Base-by-base conservation (phyloP, 148 eudicot species). In the Persicaria tinctoria region DNA sequence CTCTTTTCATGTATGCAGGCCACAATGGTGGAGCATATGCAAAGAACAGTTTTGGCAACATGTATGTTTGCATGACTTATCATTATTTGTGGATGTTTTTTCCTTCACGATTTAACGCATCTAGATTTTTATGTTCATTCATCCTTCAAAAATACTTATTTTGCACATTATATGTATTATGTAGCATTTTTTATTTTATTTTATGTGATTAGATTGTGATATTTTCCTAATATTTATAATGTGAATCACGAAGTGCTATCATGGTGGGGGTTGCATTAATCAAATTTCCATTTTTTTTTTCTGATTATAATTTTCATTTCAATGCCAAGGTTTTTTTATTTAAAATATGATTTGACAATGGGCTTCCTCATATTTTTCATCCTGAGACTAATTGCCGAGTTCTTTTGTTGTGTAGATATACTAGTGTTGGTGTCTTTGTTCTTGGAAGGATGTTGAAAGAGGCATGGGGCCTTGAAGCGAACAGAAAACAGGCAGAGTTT, bases 21-120 rank as follows among this genome's bases (percentile, higher is more conserved):
- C 97, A 92, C 77, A 84, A 89, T 73, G 99, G 99, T 69, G 99
- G 99, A 78, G 97, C 99, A 73, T 95, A 92, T 85, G 99, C 99
- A 32, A 95, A 95, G 83, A 95, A 95, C 79, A 95, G 99, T 78
- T 95, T 80, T 75, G 99, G 99, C 72, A 95, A 95, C 74, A 84
- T 95, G 99, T 95, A 87, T 77, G 97, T 54, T 17, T 49, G 60
- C 11, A 46, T 64, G 18, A 18, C 6, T n/a, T 56, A 38, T 18
- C 63, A 38, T 66, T 50, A 23, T 18, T 27, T 45, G 51, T 44
- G 4, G 45, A 23, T 46, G 46, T 6, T 41, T 51, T 27, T 51
- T 8, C 23, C 38, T 38, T 45, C 14, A 38, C 41, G 41, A 32
- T 32, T 32, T 32, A 32, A 32, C 3, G 2, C 41, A 32, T 32